Conservation (phyloP, 805 yeast species). For the Nakazawaea anatomiae region DNA sequence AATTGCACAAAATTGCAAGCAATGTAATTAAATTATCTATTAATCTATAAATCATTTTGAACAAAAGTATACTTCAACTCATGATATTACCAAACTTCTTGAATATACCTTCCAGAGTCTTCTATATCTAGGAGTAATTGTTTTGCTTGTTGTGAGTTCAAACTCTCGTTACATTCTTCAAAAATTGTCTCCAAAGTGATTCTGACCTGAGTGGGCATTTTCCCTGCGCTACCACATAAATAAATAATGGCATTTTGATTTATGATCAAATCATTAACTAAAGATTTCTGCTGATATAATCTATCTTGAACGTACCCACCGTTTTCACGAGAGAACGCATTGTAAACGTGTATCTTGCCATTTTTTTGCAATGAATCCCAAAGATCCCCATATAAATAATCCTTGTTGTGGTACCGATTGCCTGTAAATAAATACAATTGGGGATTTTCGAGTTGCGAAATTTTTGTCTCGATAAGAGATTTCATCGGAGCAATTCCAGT, state of each 20-base stretch:
- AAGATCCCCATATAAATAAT: constrained; percentile 55
- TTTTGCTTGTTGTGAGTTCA: constrained; percentile 40
- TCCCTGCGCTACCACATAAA: constrained; percentile 90
- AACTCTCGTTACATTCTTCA: constrained; percentile 33
- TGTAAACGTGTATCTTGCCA: constrained; percentile 27
- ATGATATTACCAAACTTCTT: constrained; percentile 76
- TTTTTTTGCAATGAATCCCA: constrained; percentile 36
- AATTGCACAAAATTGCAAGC: too few species aligned
- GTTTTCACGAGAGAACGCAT: constrained; percentile 46
- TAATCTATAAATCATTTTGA: too few species aligned
- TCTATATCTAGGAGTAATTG: constrained; percentile 56
- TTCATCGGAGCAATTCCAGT: constrained; percentile 96
- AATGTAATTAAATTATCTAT: too few species aligned
- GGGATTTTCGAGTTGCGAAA: constrained; percentile 18
- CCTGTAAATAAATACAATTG: constrained; percentile 65
- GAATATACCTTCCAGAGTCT: constrained; percentile 59
- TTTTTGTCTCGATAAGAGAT: constrained; percentile 46
- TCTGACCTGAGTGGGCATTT: constrained; percentile 87
- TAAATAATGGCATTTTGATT: constrained; percentile 58
- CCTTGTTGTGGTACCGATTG: constrained; percentile 58
- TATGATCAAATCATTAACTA: constrained; percentile 47
- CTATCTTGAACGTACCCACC: constrained; percentile 76
- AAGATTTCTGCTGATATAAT: constrained; percentile 43
- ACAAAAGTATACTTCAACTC: not conserved
- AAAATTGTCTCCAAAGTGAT: constrained; percentile 68